Conservation (phyloP, 495 filamentous ascomycete genomes). For the Jackrogersella multiformis region DNA sequence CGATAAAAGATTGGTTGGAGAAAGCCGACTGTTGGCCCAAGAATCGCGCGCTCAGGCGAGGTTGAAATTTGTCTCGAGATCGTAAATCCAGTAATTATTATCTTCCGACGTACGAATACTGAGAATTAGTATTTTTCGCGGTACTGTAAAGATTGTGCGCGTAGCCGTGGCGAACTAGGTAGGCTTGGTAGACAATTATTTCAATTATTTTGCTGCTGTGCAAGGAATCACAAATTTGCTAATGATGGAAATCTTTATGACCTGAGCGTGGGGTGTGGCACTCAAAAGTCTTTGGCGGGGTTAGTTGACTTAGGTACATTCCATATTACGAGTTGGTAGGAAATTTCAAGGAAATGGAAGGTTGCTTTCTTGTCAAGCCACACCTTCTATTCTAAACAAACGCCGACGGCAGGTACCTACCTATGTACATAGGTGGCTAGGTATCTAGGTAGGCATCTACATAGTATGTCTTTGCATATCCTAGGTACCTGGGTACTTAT, state of each 20-base stretch:
- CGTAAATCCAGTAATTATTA: constrained; percentile 15
- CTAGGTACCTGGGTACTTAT: not conserved
- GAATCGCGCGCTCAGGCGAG: constrained; percentile 37
- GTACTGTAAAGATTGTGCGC: constrained; percentile 4
- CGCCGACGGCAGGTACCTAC: too few relatives aligned
- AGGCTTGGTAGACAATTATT: not conserved
- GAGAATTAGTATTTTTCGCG: not conserved
- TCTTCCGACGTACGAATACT: not conserved
- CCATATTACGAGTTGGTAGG: too few relatives aligned
- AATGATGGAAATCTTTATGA: constrained; percentile 45
- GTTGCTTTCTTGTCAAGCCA: too few relatives aligned
- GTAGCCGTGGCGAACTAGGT: constrained; percentile 6
- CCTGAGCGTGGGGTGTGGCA: constrained; percentile 44
- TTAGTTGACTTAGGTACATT: too few relatives aligned
- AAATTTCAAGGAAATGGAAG: too few relatives aligned
- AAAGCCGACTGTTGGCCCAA: constrained; percentile 32
- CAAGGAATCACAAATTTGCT: constrained; percentile 39
- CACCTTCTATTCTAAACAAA: too few relatives aligned
- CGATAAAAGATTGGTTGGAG: constrained; percentile 7
- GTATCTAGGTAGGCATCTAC: too few relatives aligned
- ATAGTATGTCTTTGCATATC: too few relatives aligned
- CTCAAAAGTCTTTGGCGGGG: constrained; percentile 37
- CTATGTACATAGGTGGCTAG: too few relatives aligned
- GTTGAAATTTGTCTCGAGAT: constrained; percentile 12
- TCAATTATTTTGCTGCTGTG: constrained; percentile 18